These are phyloP conservation scores for Chlamydomonas applanata DNA, from an alignment of 139 green algal genomes.

Conservation along the genomic window DNA sequence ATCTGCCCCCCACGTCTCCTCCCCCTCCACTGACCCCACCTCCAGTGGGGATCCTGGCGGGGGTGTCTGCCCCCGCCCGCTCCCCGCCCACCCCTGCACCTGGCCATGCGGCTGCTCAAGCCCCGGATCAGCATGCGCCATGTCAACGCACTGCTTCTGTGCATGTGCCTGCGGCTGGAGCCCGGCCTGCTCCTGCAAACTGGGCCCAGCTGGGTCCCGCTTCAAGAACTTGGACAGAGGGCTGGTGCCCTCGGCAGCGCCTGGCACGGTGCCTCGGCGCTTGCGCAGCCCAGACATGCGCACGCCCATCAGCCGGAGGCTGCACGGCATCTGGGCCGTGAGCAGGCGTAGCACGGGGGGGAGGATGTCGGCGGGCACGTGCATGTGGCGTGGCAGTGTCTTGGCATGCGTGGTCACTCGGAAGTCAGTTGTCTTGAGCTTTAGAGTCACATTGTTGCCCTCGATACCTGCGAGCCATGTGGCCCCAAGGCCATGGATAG, in stretches of 20 bases:
- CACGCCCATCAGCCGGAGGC: constrained; percentile 81
- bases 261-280: neutral
- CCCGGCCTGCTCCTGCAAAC: constrained; percentile 16
- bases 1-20: too few relatives aligned
- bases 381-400: constrained; percentile 63
- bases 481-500: neutral
- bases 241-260: neutral
- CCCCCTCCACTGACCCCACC: too few relatives aligned
- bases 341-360: constrained; percentile 62
- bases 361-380: constrained; percentile 55
- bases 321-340: constrained; percentile 64
- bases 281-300: constrained; percentile 66
- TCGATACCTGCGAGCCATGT: constrained; percentile 41
- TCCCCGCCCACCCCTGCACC: too few relatives aligned
- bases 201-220: too few relatives aligned
- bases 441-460: constrained; percentile 80
- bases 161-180: neutral
- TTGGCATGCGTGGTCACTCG: constrained; percentile 62
- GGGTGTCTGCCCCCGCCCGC: too few relatives aligned
- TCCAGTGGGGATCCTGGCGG: too few relatives aligned
- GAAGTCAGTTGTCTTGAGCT: constrained; percentile 80
- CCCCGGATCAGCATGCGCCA: too few relatives aligned
- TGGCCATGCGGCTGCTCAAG: too few relatives aligned
- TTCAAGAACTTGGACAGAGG: constrained; percentile 8
- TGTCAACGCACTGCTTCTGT: neutral